Conservation (phyloP, 352 stramenopile species). For the Pelagophyceae sp. region DNA sequence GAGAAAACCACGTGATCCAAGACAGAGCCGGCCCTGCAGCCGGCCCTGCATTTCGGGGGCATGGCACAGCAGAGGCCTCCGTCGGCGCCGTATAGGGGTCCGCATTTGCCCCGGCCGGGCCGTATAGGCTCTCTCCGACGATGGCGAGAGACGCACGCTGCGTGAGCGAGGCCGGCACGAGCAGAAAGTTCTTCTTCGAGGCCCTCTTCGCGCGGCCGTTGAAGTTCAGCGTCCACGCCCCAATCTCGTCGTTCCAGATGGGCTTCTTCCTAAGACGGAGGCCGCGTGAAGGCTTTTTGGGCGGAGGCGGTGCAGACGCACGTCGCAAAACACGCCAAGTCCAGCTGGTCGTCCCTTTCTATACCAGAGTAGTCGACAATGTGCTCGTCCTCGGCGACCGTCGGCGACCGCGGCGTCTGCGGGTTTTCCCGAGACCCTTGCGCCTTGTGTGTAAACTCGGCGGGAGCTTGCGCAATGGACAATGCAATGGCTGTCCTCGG, state of each 20-base stretch:
- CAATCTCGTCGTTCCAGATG: slow-evolving; percentile 63
- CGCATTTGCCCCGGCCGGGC: too few relatives aligned
- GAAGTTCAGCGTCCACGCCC: slow-evolving; percentile 76
- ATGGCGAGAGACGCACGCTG: too few relatives aligned
- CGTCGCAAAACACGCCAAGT: not conserved
- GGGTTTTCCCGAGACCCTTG: not conserved
- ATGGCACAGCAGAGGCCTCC: slow-evolving; percentile 41
- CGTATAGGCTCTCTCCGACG: too few relatives aligned
- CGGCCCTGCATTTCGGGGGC: too few relatives aligned
- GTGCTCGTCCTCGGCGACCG: not conserved
- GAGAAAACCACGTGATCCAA: too few relatives aligned
- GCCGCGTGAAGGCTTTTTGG: too few relatives aligned
- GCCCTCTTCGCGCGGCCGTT: slow-evolving; percentile 68
- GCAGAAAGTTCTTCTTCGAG: slow-evolving; percentile 81
- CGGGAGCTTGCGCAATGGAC: not conserved
- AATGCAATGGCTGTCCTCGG: not conserved
- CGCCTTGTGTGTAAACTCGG: not conserved
- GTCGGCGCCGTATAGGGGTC: not conserved
- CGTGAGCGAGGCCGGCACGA: slow-evolving; percentile 27
- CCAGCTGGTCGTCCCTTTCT: not conserved
- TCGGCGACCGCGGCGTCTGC: not conserved
- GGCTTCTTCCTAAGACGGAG: too few relatives aligned
- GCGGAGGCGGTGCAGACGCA: too few relatives aligned
- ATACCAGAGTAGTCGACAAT: not conserved
- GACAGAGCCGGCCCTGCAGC: too few relatives aligned